A percentile compares a stretch with the other conserved stretches of the same genome.
These are phyloP conservation scores for Kluyveromyces marxianus DNA, from an alignment of 1,139 yeast species.

Conservation along the genomic window DNA sequence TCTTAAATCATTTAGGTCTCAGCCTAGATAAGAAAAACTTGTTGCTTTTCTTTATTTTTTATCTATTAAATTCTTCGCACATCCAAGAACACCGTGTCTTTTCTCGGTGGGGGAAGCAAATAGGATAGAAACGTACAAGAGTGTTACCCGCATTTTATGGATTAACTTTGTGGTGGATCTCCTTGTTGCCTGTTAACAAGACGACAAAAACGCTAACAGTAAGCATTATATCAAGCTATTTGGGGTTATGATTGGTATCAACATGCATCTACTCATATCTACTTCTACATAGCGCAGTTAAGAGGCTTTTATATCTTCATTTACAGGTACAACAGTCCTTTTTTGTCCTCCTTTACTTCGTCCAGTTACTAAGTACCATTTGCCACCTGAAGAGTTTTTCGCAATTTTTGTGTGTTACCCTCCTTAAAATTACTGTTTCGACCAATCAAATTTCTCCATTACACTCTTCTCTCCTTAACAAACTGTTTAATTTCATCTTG, in stretches of 20 bases:
- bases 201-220: neutral
- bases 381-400: constrained; percentile 1
- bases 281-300: neutral
- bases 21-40: no score
- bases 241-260: neutral
- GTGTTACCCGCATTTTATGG: no score
- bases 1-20: no score
- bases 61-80: no score
- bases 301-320: neutral
- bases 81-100: no score
- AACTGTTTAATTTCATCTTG: constrained; percentile 13
- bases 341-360: neutral
- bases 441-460: constrained; percentile 15
- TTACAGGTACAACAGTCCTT: neutral
- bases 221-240: neutral
- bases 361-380: neutral
- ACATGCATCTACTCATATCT: no score
- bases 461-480: constrained; percentile 5
- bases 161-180: neutral
- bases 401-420: constrained; percentile 14
- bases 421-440: constrained; percentile 1
- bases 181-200: neutral
- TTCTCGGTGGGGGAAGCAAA: no score
- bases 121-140: no score
- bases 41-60: no score